Evolutionary conservation across 106 monocot species (phyloP), one percentile per base, ranked within the genome.

Genomic region (Phalaenopsis equestris): DNA sequence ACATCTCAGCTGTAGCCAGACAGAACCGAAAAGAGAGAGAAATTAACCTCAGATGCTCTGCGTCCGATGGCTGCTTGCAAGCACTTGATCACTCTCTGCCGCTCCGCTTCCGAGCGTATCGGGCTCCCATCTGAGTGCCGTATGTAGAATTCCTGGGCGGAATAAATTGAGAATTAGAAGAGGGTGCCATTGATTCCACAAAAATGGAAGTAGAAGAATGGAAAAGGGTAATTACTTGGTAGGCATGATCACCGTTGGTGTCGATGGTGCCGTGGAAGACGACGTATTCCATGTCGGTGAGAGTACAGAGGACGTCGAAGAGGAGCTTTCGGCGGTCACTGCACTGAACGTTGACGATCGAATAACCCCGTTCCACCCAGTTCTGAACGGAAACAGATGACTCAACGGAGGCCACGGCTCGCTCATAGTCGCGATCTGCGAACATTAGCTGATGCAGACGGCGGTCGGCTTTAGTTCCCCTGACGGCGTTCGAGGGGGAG

Each of bases 361-460:
- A 88, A 83, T 88, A 88, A 3, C 82, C 85, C 30, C 85, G 24
- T 77, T 88, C 80, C 18, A 16, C 64, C 85, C 79, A 88, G 43
- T 88, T 80, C 65, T 88, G 88, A 21, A 88, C 83, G 23, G 85
- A 82, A 38, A 87, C 79, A 19, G 77, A 77, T 8, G 82, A 37
- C 72, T 41, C 42, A 2, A 78, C 80, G 24, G 86, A 57, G 2
- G 78, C 12, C 18, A 77, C 11, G 8, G 56, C 19, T 23, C 82
- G 82, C 72, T 88, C 89, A 81, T 88, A 92, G 78, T 94, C 94
- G 9, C 85, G 76, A 77, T 92, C 92, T 2, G 86, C 90, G 30
- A 87, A 82, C 84, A 87, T 86, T 80, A 90, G 58, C 86, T 88
- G 85, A 80, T 90, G 87, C 8, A 90, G 81, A 21, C 90, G 84